A percentile compares a stretch with the other conserved stretches of the same genome.
Evolutionary conservation across 257 asterid genomes (phyloP).

Genomic region (Cordia subcordata): DNA sequence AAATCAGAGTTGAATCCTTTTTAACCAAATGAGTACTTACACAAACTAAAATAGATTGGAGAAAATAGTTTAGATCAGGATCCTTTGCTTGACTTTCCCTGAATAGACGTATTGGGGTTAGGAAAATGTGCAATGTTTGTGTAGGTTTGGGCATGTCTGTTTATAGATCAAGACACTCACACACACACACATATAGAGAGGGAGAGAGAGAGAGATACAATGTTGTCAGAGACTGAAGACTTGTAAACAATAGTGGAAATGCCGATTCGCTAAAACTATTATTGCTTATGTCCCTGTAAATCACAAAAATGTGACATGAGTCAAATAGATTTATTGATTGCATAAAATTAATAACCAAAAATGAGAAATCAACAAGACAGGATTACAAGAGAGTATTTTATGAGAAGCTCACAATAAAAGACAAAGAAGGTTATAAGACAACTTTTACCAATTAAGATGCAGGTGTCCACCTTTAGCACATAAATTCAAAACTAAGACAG

Average conservation of each 20-base stretch:
- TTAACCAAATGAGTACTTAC: too few species aligned
- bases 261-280: constrained; percentile 57
- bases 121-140: not conserved
- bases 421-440: too few species aligned
- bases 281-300: constrained; percentile 87
- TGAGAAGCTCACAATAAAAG: too few species aligned
- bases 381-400: too few species aligned
- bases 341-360: not conserved
- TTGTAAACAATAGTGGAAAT: constrained; percentile 56
- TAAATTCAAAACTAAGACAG: not conserved
- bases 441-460: not conserved
- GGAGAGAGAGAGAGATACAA: constrained; percentile 43
- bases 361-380: too few species aligned
- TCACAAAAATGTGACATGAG: constrained; percentile 4
- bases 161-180: not conserved
- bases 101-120: too few species aligned
- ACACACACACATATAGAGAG: too few species aligned
- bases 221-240: constrained; percentile 69
- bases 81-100: not conserved
- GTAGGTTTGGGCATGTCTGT: not conserved
- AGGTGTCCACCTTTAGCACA: not conserved
- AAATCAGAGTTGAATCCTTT: too few species aligned
- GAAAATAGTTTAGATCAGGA: too few species aligned
- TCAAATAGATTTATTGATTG: not conserved
- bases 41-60: too few species aligned